phyloP scores from a whole-genome alignment of 2,329 filamentous ascomycete genomes.

The Escovopsis sp. region DNA sequence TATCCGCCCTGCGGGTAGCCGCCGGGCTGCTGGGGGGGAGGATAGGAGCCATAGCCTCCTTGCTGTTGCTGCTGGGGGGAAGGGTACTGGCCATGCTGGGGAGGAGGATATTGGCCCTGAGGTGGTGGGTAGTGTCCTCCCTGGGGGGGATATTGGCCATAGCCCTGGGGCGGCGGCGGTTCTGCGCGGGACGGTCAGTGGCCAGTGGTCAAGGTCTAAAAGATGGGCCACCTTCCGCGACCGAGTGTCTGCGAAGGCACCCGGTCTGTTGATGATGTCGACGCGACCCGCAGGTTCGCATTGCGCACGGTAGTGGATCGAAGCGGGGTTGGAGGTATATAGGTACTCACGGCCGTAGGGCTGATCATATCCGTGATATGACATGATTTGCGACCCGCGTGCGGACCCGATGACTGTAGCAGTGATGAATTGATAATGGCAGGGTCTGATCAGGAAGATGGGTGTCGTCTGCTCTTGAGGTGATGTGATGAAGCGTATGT shows the following conservation, averaged over 20 bases:
- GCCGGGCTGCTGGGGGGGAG: conserved; percentile 12
- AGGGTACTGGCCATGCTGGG: conserved; percentile 13
- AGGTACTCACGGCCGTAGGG: conserved; percentile 22
- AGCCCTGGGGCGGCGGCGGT: conserved; percentile 23
- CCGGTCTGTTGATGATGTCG: not conserved
- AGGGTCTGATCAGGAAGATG: too few species aligned
- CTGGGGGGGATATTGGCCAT: conserved; percentile 22
- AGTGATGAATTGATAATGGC: too few species aligned
- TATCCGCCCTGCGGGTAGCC: conserved; percentile 19
- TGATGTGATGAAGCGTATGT: too few species aligned
- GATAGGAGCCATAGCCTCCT: conserved; percentile 20
- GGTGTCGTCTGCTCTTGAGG: too few species aligned
- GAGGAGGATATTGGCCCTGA: conserved; percentile 7
- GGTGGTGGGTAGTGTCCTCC: conserved; percentile 9
- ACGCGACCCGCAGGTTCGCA: too few species aligned
- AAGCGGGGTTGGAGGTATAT: not conserved
- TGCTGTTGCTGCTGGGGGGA: conserved; percentile 10
- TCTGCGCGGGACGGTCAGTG: conserved; percentile 12
- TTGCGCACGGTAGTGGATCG: not conserved
- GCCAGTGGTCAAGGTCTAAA: too few species aligned
- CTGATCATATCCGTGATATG: conserved; percentile 18
- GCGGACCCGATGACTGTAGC: too few species aligned
- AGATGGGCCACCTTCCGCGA: not conserved
- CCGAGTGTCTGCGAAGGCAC: not conserved
- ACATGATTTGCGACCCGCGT: conserved; percentile 13